phyloP scores from a whole-genome alignment of 208 protist species.

The Crithidia fasciculata region DNA sequence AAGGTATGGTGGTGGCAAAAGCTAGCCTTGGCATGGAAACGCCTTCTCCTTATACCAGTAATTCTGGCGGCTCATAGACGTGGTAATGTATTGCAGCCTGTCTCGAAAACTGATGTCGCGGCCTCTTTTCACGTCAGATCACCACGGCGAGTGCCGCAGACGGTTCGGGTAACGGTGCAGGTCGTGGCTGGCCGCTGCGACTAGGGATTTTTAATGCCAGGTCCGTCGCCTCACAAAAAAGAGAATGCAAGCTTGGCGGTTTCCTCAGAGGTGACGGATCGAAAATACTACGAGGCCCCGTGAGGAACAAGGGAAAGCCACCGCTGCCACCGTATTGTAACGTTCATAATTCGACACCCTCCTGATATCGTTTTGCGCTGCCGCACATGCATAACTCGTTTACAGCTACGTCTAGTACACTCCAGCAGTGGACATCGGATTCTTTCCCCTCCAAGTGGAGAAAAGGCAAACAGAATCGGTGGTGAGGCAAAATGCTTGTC shows the following conservation, averaged over 20 bases:
- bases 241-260: not conserved
- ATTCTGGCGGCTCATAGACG: not conserved
- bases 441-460: not conserved
- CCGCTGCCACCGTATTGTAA: not conserved
- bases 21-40: not conserved
- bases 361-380: not conserved
- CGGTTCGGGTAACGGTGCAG: not conserved
- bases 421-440: not conserved
- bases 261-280: not conserved
- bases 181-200: not conserved
- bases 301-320: not conserved
- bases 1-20: not conserved
- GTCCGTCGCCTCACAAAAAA: not conserved
- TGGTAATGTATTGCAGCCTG: not conserved
- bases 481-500: no score
- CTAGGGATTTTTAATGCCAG: not conserved
- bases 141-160: not conserved
- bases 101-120: not conserved
- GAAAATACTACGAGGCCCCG: not conserved
- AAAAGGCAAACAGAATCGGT: not conserved
- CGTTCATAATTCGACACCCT: not conserved
- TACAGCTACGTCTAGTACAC: not conserved
- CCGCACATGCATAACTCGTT: not conserved
- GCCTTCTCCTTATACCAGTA: not conserved
- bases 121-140: not conserved